phyloP scores from a whole-genome alignment of 495 filamentous ascomycete genomes.

The Geopyxis carbonaria region DNA sequence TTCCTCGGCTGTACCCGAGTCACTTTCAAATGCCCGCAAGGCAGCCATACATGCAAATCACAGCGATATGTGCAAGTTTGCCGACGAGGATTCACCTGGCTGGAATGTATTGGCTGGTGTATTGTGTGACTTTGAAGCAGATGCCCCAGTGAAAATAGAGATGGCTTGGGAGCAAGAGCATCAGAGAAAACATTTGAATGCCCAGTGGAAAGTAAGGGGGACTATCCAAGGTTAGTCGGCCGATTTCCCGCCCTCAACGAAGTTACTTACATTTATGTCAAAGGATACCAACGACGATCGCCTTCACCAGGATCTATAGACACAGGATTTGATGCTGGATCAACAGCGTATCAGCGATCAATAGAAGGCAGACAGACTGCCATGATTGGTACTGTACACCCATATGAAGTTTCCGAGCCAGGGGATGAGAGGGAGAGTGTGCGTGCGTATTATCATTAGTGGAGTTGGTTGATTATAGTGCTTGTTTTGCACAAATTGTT shows the following conservation, averaged over 20 bases:
- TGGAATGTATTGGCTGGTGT: constrained; percentile 57
- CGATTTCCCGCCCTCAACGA: no score
- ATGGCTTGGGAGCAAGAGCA: constrained; percentile 48
- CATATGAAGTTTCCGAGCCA: constrained; percentile 4
- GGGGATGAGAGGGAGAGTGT: no score
- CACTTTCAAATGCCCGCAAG: constrained; percentile 50
- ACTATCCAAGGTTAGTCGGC: not conserved
- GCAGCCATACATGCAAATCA: constrained; percentile 72
- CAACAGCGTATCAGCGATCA: no score
- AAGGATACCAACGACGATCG: no score
- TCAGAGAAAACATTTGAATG: constrained; percentile 1
- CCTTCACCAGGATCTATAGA: no score
- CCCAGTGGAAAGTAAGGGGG: not conserved
- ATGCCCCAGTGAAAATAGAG: constrained; percentile 40
- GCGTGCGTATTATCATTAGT: no score
- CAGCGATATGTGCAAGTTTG: constrained; percentile 78
- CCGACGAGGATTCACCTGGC: constrained; percentile 51
- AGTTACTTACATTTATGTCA: no score
- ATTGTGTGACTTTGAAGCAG: constrained; percentile 48
- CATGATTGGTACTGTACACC: constrained; percentile 4
- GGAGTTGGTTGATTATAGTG: no score
- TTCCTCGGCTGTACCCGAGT: constrained; percentile 52
- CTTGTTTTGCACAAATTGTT: no score
- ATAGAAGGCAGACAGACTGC: no score
- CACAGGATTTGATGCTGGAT: no score